Evolutionary conservation across 345 rosid genomes (phyloP), one percentile per base, ranked within the genome.

Genomic region (Clarkia xantiana): DNA sequence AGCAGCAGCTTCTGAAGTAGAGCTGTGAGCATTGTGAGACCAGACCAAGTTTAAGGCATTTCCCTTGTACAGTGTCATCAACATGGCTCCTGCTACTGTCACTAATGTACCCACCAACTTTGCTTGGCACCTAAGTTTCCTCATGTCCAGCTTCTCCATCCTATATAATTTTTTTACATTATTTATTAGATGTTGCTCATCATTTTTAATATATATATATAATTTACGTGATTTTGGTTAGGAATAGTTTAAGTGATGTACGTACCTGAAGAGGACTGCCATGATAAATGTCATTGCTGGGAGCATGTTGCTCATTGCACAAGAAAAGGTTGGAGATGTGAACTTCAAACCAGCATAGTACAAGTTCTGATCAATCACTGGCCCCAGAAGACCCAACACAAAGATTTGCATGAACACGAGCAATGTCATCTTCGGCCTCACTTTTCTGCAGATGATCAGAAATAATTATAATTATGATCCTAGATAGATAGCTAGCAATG

Each of bases 61-160:
- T 13, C 97, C 97, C 59, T 78, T 85, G 80, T 78, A 80, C 19
- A 89, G 60, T 4, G 97, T 89, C 95, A 89, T 85, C 13, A 80
- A 78, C 97, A 82, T 85, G 0, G 97, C 94, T 67, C 97, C 97
- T 14, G 61, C 58, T 1, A 89, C 77, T 3, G 94, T 82, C 44
- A 89, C 66, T 9, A 53, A 70, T 14, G 97, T 85, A 49, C 97
- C 97, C 9, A 74, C 14, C 12, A 82, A 63, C 64, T 85, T 89
- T 11, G 95, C 95, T 18, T 75, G 20, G 65, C 94, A 76, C 1
- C 61, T 79, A 38, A 66, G 14, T 58, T 70, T 77, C 73, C 60
- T 84, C 45, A 75, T 15, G 40, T 78, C 63, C 39, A 84, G 69
- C 3, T 49, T 78, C 70, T 89, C 97, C 58, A 89, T 44, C 76